These are phyloP conservation scores for Lagenaria siceraria DNA, from an alignment of 306 rosid species.

Conservation along the genomic window DNA sequence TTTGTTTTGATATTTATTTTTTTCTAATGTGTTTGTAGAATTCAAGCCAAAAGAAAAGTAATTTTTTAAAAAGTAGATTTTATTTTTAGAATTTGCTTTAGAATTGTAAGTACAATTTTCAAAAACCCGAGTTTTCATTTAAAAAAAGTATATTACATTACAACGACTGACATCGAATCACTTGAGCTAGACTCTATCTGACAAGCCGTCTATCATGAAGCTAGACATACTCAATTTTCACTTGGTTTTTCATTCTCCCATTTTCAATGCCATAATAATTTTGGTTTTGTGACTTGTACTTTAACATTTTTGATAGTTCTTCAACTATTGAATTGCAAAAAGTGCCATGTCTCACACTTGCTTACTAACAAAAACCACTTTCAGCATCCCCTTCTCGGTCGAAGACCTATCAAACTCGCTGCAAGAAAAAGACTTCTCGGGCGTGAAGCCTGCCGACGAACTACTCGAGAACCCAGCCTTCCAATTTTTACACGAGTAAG, in stretches of 20 bases:
- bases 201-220: not conserved
- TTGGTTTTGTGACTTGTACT: not conserved
- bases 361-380: not conserved
- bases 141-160: too few relatives aligned
- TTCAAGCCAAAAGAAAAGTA: too few relatives aligned
- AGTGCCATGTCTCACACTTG: not conserved
- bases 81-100: too few relatives aligned
- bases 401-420: conserved; percentile 82
- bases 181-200: not conserved
- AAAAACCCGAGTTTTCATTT: too few relatives aligned
- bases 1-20: too few relatives aligned
- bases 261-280: too few relatives aligned
- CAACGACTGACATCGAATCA: too few relatives aligned
- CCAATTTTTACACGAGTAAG: conserved; percentile 76
- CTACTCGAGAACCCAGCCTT: conserved; percentile 84
- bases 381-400: conserved; percentile 94
- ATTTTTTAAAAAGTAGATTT: too few relatives aligned
- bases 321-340: not conserved
- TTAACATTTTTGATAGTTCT: too few relatives aligned
- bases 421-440: conserved; percentile 81
- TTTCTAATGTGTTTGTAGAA: too few relatives aligned
- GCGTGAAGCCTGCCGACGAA: conserved; percentile 70
- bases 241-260: not conserved
- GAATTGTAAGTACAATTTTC: too few relatives aligned
- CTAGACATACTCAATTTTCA: not conserved